phyloP scores from a whole-genome alignment of 768 basidiomycete genomes.

The Chalciporus pseudorubinellus region DNA sequence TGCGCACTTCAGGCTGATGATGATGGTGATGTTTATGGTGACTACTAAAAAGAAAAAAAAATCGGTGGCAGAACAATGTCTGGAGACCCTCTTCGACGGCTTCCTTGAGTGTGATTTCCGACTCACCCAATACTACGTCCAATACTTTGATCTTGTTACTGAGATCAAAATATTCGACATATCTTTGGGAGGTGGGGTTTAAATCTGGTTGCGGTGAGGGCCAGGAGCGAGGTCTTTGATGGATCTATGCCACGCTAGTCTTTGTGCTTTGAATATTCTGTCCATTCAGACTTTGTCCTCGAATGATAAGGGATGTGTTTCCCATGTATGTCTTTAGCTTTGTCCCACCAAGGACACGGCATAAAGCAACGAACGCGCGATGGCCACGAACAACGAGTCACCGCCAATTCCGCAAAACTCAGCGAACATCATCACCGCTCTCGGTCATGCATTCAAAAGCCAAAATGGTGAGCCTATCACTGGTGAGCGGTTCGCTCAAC shows the following conservation, averaged over 20 bases:
- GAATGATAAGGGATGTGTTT: constrained; percentile 1
- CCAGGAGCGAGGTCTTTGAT: too few species aligned
- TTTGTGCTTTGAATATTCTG: background rate
- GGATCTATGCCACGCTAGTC: background rate
- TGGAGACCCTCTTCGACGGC: too few species aligned
- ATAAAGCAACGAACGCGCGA: constrained; percentile 7
- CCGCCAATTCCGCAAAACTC: constrained; percentile 30
- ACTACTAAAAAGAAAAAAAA: too few species aligned
- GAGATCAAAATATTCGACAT: too few species aligned
- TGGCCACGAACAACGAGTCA: constrained; percentile 30
- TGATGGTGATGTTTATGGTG: too few species aligned
- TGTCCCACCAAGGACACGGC: background rate
- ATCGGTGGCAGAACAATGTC: too few species aligned
- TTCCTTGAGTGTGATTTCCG: too few species aligned
- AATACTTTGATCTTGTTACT: too few species aligned
- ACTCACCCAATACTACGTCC: too few species aligned
- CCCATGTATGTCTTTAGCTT: constrained; percentile 14
- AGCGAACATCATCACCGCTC: constrained; percentile 55
- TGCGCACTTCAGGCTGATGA: too few species aligned
- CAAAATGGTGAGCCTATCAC: constrained; percentile 62
- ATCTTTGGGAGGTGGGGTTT: too few species aligned
- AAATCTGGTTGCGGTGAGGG: too few species aligned
- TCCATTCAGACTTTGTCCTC: background rate
- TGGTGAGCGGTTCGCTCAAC: constrained; percentile 61
- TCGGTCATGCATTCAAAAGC: constrained; percentile 60